phyloP scores from a whole-genome alignment of 805 yeast species.

The Candida gorgasii region DNA sequence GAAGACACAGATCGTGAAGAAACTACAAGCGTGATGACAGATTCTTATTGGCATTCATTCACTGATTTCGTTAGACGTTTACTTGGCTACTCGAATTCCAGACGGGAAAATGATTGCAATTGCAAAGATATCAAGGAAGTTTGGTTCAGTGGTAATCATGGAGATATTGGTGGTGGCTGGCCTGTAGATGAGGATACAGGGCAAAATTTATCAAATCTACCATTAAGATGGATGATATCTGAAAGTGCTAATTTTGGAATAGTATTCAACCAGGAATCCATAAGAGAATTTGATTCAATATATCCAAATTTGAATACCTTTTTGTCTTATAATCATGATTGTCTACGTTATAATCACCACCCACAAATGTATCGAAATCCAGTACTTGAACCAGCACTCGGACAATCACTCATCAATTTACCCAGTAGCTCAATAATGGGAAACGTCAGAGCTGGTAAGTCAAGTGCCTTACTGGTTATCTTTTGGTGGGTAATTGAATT shows the following conservation, averaged over 20 bases:
- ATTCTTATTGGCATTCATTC: neutral
- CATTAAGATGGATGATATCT: conserved; percentile 62
- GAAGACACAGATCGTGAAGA: conserved; percentile 2
- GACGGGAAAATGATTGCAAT: conserved; percentile 3
- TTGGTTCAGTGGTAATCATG: conserved; percentile 72
- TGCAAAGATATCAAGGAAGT: conserved; percentile 46
- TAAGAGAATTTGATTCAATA: conserved; percentile 41
- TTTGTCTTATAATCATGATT: conserved; percentile 54
- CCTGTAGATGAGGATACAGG: conserved; percentile 41
- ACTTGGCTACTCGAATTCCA: neutral
- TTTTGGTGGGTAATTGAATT: conserved; percentile 66
- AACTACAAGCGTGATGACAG: neutral
- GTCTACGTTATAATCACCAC: conserved; percentile 17
- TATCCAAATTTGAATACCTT: conserved; percentile 43
- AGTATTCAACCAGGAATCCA: conserved; percentile 39
- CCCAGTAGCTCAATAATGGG: neutral
- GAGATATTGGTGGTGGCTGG: conserved; percentile 75
- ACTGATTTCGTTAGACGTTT: neutral
- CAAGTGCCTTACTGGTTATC: conserved; percentile 23
- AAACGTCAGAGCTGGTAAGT: conserved; percentile 8
- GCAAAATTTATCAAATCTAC: conserved; percentile 47
- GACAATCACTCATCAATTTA: neutral
- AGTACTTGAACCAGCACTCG: neutral
- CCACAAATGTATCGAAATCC: neutral
- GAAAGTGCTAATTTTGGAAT: conserved; percentile 56